These are phyloP conservation scores for Acrasis kona DNA, from an alignment of 78 protist genomes.

Conservation along the genomic window DNA sequence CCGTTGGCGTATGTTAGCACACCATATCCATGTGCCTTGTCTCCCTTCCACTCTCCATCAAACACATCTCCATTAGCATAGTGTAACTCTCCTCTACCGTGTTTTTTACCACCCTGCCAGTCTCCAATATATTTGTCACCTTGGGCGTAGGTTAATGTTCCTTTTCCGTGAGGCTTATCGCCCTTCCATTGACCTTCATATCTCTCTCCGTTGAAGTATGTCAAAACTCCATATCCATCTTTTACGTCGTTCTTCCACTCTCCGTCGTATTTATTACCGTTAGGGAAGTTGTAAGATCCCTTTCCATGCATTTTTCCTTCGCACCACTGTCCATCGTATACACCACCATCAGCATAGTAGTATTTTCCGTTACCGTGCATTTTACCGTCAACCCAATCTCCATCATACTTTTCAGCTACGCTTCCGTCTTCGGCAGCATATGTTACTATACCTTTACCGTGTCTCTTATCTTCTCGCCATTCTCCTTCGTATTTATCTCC, in stretches of 20 bases:
- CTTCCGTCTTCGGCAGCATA: background rate
- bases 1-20: constrained; percentile 12
- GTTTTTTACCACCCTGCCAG: constrained; percentile 22
- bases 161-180: constrained; percentile 35
- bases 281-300: constrained; percentile 2
- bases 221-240: constrained; percentile 10
- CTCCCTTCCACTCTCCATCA: constrained; percentile 17
- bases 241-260: constrained; percentile 23
- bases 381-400: constrained; percentile 3
- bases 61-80: constrained; percentile 22
- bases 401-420: constrained; percentile 17
- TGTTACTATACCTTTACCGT: background rate
- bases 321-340: constrained; percentile 32
- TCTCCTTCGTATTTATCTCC: constrained; percentile 43
- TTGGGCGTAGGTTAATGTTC: constrained; percentile 18
- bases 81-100: constrained; percentile 10
- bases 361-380: constrained; percentile 32
- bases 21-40: constrained; percentile 16
- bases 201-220: background rate
- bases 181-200: constrained; percentile 56
- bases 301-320: constrained; percentile 20
- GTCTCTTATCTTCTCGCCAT: background rate
- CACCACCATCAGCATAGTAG: background rate
- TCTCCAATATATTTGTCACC: constrained; percentile 49
- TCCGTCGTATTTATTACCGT: constrained; percentile 14